These are phyloP conservation scores for Chlorella ohadii DNA, from an alignment of 139 green algal genomes.

Conservation along the genomic window DNA sequence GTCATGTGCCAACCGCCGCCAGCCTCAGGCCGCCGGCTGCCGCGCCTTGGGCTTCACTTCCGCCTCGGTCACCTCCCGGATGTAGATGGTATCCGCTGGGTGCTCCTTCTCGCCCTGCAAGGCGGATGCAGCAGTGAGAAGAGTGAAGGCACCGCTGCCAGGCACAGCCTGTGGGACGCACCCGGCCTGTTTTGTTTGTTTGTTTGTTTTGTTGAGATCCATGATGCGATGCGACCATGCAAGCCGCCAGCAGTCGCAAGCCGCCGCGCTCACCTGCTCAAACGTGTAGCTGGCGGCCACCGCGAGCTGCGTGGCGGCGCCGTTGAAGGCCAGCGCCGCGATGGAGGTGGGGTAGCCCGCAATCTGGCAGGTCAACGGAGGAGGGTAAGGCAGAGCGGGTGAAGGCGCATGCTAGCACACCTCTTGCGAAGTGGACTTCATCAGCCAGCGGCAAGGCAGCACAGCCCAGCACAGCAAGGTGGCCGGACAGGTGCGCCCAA, in stretches of 20 bases:
- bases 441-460: no score
- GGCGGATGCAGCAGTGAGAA: background rate
- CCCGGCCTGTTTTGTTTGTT: no score
- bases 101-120: slow-evolving; percentile 51
- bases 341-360: slow-evolving; percentile 86
- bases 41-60: slow-evolving; percentile 81
- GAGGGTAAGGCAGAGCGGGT: background rate
- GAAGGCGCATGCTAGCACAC: no score
- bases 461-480: no score
- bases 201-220: no score
- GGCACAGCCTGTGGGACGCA: no score
- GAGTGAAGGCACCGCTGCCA: no score
- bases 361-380: background rate
- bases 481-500: no score
- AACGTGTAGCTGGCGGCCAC: slow-evolving; percentile 89
- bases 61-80: slow-evolving; percentile 70
- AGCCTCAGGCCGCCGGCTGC: slow-evolving; percentile 2
- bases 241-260: no score
- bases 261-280: slow-evolving; percentile 68
- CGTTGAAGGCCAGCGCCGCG: slow-evolving; percentile 83
- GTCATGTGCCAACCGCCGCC: no score
- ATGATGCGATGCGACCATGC: no score
- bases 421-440: no score
- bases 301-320: slow-evolving; percentile 73
- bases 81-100: slow-evolving; percentile 74